These are phyloP conservation scores for Boletus huronensis DNA, from an alignment of 768 basidiomycete species.

Conservation along the genomic window DNA sequence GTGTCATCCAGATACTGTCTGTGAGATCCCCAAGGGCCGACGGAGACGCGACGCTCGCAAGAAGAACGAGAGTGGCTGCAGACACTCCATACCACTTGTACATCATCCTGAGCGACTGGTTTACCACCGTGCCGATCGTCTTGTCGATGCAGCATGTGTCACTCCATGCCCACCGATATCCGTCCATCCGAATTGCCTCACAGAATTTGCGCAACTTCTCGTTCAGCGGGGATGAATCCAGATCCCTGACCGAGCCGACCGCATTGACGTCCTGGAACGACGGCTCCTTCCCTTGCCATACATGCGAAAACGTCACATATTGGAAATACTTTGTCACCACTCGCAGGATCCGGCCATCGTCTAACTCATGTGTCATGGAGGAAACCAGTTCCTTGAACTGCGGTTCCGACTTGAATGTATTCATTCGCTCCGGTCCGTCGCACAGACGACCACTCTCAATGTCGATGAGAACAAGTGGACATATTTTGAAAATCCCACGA, in stretches of 20 bases:
- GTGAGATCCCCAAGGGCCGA: background rate
- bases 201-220: background rate
- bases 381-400: too few species aligned
- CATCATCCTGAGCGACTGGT: background rate
- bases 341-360: too few species aligned
- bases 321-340: background rate
- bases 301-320: conserved; percentile 1
- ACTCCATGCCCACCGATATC: conserved; percentile 12
- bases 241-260: background rate
- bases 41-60: background rate
- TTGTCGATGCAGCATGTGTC: background rate
- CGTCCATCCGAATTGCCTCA: background rate
- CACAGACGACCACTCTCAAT: too few species aligned
- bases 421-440: background rate
- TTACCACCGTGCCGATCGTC: background rate
- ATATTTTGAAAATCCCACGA: too few species aligned
- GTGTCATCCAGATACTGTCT: background rate
- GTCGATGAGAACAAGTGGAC: too few species aligned
- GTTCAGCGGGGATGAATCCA: background rate
- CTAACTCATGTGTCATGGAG: too few species aligned
- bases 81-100: background rate
- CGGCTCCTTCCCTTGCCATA: background rate
- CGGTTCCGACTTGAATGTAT: background rate
- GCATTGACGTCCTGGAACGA: background rate
- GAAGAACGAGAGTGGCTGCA: background rate